Percentiles rank a stretch among this genome's conserved stretches.
Evolutionary conservation across 257 asterid genomes (phyloP).

Genomic region (Solanum appendiculatum): DNA sequence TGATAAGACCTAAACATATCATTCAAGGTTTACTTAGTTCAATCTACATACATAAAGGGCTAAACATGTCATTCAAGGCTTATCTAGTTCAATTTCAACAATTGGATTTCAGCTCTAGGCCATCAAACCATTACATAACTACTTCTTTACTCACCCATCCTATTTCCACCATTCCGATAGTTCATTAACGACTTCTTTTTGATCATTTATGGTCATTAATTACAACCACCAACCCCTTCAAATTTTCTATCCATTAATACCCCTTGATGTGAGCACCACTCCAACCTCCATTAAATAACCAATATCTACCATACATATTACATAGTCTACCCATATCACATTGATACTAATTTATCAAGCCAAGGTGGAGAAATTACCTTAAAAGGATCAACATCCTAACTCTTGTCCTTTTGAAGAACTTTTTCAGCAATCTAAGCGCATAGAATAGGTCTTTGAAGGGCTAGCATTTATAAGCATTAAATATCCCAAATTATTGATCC

Average conservation of each 20-base stretch:
- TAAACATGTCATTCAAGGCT: not conserved
- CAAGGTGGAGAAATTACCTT: not conserved
- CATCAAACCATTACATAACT: not conserved
- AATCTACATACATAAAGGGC: not conserved
- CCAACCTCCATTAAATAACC: not conserved
- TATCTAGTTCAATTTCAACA: not conserved
- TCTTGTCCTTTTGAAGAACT: not conserved
- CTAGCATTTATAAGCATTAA: not conserved
- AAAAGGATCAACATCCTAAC: not conserved
- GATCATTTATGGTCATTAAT: not conserved
- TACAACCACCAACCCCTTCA: not conserved
- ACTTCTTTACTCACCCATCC: not conserved
- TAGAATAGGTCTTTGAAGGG: not conserved
- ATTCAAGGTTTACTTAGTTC: not conserved
- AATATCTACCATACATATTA: not conserved
- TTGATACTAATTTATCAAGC: not conserved
- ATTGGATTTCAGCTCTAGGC: not conserved
- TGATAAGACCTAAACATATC: not conserved
- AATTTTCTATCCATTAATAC: not conserved
- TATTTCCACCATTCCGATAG: not conserved
- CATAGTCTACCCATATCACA: not conserved
- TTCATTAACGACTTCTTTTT: not conserved
- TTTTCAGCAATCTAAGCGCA: not conserved
- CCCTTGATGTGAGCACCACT: not conserved
- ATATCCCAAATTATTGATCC: not conserved